A percentile compares a stretch with the other conserved stretches of the same genome.
phyloP scores from a whole-genome alignment of 768 basidiomycete species.

The Pseudohyphozyma bogoriensis region DNA sequence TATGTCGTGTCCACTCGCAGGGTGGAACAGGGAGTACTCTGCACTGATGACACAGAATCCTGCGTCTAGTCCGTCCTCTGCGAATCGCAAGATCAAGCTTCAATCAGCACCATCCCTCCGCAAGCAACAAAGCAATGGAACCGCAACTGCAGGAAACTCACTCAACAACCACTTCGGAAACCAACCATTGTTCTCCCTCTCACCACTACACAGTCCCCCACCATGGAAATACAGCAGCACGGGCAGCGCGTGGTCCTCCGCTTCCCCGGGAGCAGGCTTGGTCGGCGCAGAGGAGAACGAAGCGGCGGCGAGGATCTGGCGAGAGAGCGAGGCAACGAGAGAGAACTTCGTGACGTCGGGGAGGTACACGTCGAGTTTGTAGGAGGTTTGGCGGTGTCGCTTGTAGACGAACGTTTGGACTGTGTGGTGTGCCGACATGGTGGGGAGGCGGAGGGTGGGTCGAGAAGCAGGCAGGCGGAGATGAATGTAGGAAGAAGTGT shows the following conservation, averaged over 20 bases:
- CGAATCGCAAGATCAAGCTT: not conserved
- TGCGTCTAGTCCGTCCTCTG: not conserved
- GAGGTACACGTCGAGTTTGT: not conserved
- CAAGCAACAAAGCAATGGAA: no score
- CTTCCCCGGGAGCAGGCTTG: not conserved
- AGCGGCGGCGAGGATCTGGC: not conserved
- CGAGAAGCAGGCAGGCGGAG: no score
- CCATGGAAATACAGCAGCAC: not conserved
- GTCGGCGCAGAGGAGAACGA: not conserved
- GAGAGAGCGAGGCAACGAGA: not conserved
- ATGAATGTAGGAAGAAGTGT: no score
- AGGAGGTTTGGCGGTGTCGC: not conserved
- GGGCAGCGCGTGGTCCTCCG: not conserved
- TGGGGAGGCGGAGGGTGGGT: no score
- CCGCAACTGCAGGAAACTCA: not conserved
- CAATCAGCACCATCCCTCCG: not conserved
- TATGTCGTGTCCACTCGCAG: slow-evolving; percentile 50
- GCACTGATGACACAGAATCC: slow-evolving; percentile 45
- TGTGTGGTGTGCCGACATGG: not conserved
- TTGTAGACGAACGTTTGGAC: not conserved
- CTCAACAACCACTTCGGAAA: not conserved
- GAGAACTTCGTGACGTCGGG: not conserved
- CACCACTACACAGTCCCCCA: not conserved
- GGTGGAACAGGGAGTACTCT: slow-evolving; percentile 54
- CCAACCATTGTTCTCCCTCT: not conserved